These are phyloP conservation scores for Petrea volubilis DNA, from an alignment of 257 asterid species.

Conservation along the genomic window DNA sequence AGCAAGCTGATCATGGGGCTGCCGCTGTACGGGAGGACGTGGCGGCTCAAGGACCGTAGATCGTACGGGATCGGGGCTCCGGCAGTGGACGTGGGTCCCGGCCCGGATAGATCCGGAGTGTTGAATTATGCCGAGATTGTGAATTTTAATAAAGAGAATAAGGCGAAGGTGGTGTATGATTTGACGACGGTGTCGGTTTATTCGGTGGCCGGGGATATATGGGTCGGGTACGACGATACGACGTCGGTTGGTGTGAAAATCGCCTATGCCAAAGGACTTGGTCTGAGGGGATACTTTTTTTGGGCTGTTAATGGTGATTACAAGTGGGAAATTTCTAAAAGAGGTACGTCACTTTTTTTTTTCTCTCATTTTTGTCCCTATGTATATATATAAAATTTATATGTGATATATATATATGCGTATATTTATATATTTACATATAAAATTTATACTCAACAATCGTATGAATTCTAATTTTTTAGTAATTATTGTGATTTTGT, in stretches of 20 bases:
- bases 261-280: slow-evolving; percentile 46
- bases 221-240: slow-evolving; percentile 82
- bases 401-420: too few species aligned
- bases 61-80: slow-evolving; percentile 50
- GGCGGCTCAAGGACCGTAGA: slow-evolving; percentile 50
- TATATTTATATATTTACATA: too few species aligned
- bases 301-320: slow-evolving; percentile 74
- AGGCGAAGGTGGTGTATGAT: slow-evolving; percentile 58
- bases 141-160: slow-evolving; percentile 47
- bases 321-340: slow-evolving; percentile 55
- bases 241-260: slow-evolving; percentile 42
- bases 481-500: too few species aligned
- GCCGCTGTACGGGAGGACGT: slow-evolving; percentile 61
- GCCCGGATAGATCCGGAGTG: slow-evolving; percentile 37
- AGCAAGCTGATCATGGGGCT: slow-evolving; percentile 59
- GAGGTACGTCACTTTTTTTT: slow-evolving; percentile 40
- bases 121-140: slow-evolving; percentile 58
- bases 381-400: too few species aligned
- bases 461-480: too few species aligned
- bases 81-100: slow-evolving; percentile 60
- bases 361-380: not conserved
- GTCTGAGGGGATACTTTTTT: slow-evolving; percentile 74
- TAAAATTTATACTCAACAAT: too few species aligned
- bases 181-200: slow-evolving; percentile 53
- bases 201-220: slow-evolving; percentile 57